A percentile compares a stretch with the other conserved stretches of the same genome.
These are phyloP conservation scores for Quillaja saponaria DNA, from an alignment of 306 rosid species.

Conservation along the genomic window DNA sequence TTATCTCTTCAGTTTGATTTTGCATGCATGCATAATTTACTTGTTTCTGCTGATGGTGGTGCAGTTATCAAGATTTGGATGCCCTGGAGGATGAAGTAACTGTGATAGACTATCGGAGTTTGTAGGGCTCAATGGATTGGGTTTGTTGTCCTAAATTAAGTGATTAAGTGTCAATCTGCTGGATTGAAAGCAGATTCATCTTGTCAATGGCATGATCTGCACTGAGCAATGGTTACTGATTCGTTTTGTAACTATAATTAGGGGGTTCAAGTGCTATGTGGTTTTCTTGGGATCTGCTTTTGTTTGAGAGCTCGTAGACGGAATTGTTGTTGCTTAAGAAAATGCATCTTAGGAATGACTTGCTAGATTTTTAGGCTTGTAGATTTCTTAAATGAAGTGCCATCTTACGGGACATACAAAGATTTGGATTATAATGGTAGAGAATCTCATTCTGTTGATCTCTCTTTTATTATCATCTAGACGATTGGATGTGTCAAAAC, in stretches of 20 bases:
- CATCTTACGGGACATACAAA: slow-evolving; percentile 1
- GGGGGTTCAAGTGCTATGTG: too few species aligned
- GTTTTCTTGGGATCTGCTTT: too few species aligned
- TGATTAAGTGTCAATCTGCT: slow-evolving; percentile 15
- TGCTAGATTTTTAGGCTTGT: slow-evolving; percentile 11
- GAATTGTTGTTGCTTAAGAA: too few species aligned
- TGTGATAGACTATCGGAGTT: slow-evolving; percentile 96
- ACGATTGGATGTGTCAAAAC: neutral
- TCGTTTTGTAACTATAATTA: too few species aligned
- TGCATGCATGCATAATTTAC: too few species aligned
- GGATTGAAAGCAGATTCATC: slow-evolving; percentile 19
- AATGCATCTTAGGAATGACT: slow-evolving; percentile 5
- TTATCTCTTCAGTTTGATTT: too few species aligned
- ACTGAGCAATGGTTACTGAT: too few species aligned
- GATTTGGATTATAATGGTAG: neutral
- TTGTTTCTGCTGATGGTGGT: slow-evolving; percentile 27
- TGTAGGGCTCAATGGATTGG: slow-evolving; percentile 43
- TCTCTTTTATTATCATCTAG: neutral
- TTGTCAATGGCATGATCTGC: slow-evolving; percentile 13
- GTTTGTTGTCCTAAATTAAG: neutral
- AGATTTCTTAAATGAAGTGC: slow-evolving; percentile 25
- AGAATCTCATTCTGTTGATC: slow-evolving; percentile 2
- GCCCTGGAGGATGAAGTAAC: slow-evolving; percentile 98
- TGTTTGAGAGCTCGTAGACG: too few species aligned
- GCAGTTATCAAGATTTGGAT: slow-evolving; percentile 96